phyloP scores from a whole-genome alignment of 1,284 basidiomycete genomes.

The Trichosporon asahii region DNA sequence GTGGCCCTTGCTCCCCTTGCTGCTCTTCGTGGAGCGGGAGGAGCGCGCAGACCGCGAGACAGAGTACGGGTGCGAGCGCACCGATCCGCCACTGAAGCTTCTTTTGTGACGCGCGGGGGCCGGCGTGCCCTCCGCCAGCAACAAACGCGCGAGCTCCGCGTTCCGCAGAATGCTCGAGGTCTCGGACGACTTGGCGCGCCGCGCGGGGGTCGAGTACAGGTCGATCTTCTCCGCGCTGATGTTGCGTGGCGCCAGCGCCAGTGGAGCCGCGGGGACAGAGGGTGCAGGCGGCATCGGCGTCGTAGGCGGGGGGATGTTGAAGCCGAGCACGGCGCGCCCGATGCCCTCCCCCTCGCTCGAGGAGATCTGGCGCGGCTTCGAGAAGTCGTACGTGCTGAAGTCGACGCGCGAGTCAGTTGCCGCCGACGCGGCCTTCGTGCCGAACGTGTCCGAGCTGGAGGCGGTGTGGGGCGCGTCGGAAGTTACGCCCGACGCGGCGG shows the following conservation, averaged over 20 bases:
- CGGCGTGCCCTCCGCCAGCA: not conserved
- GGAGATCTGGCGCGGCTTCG: not conserved
- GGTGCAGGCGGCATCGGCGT: not conserved
- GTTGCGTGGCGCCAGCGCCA: not conserved
- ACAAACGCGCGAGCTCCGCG: conserved; percentile 11
- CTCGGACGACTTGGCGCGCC: not conserved
- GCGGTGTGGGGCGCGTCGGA: not conserved
- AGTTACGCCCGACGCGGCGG: not conserved
- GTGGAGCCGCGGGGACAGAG: not conserved
- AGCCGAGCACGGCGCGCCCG: conserved; percentile 10
- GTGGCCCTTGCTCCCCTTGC: not conserved
- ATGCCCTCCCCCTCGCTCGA: not conserved
- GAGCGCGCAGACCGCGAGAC: not conserved
- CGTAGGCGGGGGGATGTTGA: not conserved
- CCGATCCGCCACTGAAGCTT: not conserved
- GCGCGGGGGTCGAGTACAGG: not conserved
- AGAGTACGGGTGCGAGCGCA: not conserved
- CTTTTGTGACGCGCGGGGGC: not conserved
- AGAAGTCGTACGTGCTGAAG: not conserved
- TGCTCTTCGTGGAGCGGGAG: not conserved
- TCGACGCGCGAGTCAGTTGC: not conserved
- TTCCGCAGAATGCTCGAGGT: conserved; percentile 12
- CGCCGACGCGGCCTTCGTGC: not conserved
- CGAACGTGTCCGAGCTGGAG: not conserved
- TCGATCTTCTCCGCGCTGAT: not conserved